Evolutionary conservation across 805 yeast genomes (phyloP).

Genomic region (Pichia rugopelliculosa): DNA sequence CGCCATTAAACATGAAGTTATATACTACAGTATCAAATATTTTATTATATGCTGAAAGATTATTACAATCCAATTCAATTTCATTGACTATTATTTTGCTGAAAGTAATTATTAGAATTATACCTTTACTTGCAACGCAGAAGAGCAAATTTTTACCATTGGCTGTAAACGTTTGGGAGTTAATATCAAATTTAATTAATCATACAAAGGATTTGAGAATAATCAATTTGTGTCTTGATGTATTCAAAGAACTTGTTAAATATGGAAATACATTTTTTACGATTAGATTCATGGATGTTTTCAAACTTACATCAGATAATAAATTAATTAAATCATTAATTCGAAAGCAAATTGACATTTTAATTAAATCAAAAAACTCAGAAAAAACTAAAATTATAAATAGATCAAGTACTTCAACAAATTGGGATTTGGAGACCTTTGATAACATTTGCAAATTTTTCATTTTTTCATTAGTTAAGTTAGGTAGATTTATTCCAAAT

Average conservation of each 20-base stretch:
- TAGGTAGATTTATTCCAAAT: slow-evolving; percentile 37
- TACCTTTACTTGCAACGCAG: slow-evolving; percentile 50
- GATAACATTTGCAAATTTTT: slow-evolving; percentile 27
- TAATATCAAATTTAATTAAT: slow-evolving; percentile 23
- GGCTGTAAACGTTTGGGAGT: slow-evolving; percentile 49
- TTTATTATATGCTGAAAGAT: slow-evolving; percentile 58
- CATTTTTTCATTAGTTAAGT: slow-evolving; percentile 30
- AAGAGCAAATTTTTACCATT: slow-evolving; percentile 39
- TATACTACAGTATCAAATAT: slow-evolving; percentile 57
- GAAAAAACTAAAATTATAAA: slow-evolving; percentile 5
- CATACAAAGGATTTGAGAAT: slow-evolving; percentile 24
- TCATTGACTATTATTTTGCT: slow-evolving; percentile 49
- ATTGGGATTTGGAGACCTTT: slow-evolving; percentile 22
- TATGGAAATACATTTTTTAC: slow-evolving; percentile 42
- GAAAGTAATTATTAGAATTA: slow-evolving; percentile 34
- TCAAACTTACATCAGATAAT: slow-evolving; percentile 9
- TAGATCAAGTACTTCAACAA: slow-evolving; percentile 21
- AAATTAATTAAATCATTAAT: slow-evolving; percentile 10
- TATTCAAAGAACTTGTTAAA: slow-evolving; percentile 23
- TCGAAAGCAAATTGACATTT: slow-evolving; percentile 6
- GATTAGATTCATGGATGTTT: slow-evolving; percentile 40
- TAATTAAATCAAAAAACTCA: background rate
- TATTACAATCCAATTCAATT: slow-evolving; percentile 46
- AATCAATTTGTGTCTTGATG: slow-evolving; percentile 24
- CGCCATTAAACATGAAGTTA: slow-evolving; percentile 55